Evolutionary conservation across 2,329 filamentous ascomycete species (phyloP), one percentile per base, ranked within the genome.

Genomic region (Arthrobotrys sinensis): DNA sequence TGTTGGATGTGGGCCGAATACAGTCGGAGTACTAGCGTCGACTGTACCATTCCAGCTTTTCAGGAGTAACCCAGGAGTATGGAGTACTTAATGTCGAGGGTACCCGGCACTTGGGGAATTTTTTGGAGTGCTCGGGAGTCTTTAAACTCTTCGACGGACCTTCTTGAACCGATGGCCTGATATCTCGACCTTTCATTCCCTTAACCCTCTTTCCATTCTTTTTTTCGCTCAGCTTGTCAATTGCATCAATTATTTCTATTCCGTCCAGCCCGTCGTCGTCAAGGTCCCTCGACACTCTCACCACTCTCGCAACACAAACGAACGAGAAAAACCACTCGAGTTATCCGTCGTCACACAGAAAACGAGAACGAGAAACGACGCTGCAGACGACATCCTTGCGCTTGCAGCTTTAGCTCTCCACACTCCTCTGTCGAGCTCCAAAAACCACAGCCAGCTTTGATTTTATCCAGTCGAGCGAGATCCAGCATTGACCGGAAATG

Each of bases 331-430:
- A 64, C 38, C 40, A 64, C 60, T 34, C 43, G 40, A 64, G 60
- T 28, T 12, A 38, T 24, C 50, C 64, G 45, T 45, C 67, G 67
- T 71, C 67, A 60, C 55, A 71, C 67, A 63, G 60, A 64, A 64
- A 46, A 64, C 40, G 40, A 32, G 43, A 48, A 64, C 60, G 43
- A 48, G 60, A 38, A 55, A 46, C 45, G 45, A 68, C 48, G 24
- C 19, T 45, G 53, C 48, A 68, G 24, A 60, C 66, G 66, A 62
- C 28, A 55, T 28, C 57, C 62, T 60, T 60, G 67, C 45, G 52
- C 57, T 28, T 53, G 57, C 68, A 72, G 57, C 34, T 77, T 53
- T 68, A 55, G 55, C 55, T 70, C 73, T 77, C 73, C 73, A 67
- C 73, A 77, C 68, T 46, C 36, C 19, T 21, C 55, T 3, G 19